Evolutionary conservation across 2,329 filamentous ascomycete species (phyloP), one percentile per base, ranked within the genome.

Genomic region (Corynespora cassiicola): DNA sequence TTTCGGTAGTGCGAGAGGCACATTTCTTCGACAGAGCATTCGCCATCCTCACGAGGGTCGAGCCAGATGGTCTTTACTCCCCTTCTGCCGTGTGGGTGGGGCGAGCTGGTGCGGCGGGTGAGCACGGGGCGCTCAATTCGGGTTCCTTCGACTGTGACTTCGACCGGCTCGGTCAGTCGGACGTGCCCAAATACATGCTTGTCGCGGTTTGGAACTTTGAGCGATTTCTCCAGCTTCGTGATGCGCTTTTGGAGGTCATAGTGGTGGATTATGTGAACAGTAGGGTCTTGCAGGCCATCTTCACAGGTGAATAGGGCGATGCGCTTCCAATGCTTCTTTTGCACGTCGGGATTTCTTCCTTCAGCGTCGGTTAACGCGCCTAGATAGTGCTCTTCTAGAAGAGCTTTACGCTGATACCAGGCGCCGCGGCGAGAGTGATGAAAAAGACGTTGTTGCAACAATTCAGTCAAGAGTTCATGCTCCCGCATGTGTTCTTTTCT

Each of bases 371-470:
- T 50, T 3, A 66, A 42, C 9, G 45, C 19, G 74, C 84, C 79
- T 88, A 97, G 91, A 66, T 99, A 97, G 62, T 95, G 90, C 65
- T 99, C 94, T 71, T 99, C 94, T 2, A 99, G 69, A 1, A 99
- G 74, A 1, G 92, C 94, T 69, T 95, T 96, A 14, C 94, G 87
- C 61, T 96, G 91, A 63, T 97, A 97, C 94, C 94, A 99, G 1
- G 85, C 82, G 0, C 94, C 94, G 26, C 94, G 82, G 18, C 91
- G 81, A 2, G 90, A 83, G 27, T 87, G 78, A 56, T 97, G 91
- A 56, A 97, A 97, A 0, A 96, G 77, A 4, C 80, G 80, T 62
- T 99, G 94, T 3, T 72, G 71, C 0, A 99, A 80, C 3, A 99
- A 78, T 57, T 94, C 88, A 0, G 71, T 76, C 1, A 96, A 72